Evolutionary conservation across 2,329 filamentous ascomycete species (phyloP).

Genomic region (Teratosphaeria pseudoeucalypti): DNA sequence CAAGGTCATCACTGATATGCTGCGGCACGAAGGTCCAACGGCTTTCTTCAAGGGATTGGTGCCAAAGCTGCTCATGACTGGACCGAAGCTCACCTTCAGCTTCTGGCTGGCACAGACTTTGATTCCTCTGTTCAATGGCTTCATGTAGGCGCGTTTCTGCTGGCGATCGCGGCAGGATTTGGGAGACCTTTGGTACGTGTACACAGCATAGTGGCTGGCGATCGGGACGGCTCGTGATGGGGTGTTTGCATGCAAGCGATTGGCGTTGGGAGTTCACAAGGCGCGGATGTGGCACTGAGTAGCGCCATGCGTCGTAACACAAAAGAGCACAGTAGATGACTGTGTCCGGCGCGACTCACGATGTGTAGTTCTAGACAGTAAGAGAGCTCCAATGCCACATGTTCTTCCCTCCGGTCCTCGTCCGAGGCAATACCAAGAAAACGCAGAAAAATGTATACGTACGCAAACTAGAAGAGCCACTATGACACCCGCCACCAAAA

Average conservation of each 20-base stretch:
- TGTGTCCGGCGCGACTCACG: background rate
- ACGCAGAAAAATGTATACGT: no score
- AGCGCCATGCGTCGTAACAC: background rate
- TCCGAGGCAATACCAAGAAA: background rate
- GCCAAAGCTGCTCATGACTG: constrained; percentile 97
- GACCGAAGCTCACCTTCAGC: constrained; percentile 96
- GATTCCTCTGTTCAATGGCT: constrained; percentile 79
- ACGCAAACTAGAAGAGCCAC: no score
- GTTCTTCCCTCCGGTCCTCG: background rate
- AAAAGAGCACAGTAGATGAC: background rate
- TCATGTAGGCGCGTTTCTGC: constrained; percentile 39
- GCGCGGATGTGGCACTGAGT: background rate
- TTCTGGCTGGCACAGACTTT: constrained; percentile 99
- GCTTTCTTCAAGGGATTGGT: constrained; percentile 97
- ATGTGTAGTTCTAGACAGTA: background rate
- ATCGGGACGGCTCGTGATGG: background rate
- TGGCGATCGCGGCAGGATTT: background rate
- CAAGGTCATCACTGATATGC: constrained; percentile 85
- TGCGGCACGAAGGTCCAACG: constrained; percentile 71
- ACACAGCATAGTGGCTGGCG: background rate
- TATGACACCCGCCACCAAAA: no score
- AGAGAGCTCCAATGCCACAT: background rate
- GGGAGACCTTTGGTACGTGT: background rate
- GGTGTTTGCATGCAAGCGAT: background rate
- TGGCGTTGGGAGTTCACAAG: background rate